These are phyloP conservation scores for Trichoderma reesei DNA, from an alignment of 495 filamentous ascomycete species.

Conservation along the genomic window DNA sequence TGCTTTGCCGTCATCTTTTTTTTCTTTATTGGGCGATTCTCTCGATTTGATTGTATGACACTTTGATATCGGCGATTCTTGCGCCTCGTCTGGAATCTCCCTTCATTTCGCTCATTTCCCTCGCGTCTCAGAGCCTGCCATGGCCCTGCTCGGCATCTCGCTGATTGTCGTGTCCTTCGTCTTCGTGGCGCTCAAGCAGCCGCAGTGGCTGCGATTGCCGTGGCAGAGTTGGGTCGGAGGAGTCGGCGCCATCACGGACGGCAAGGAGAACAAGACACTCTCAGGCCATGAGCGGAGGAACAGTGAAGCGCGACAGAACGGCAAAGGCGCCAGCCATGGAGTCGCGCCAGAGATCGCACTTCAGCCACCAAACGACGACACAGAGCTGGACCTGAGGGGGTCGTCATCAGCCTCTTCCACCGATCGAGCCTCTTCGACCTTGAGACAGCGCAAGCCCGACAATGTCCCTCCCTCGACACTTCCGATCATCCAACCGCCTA, in stretches of 20 bases:
- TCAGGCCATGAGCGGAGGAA: not conserved
- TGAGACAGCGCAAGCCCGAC: slow-evolving; percentile 10
- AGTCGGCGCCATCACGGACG: slow-evolving; percentile 10
- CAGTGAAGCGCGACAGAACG: not conserved
- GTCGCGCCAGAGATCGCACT: too few relatives aligned
- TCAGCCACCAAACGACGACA: too few relatives aligned
- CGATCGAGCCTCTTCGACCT: not conserved
- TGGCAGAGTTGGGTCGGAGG: slow-evolving; percentile 17
- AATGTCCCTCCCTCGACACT: slow-evolving; percentile 13
- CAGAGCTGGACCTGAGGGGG: not conserved
- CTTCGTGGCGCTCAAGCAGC: slow-evolving; percentile 38
- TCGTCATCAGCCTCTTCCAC: not conserved
- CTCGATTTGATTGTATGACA: too few relatives aligned
- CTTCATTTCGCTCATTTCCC: not conserved
- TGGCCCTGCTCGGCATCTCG: slow-evolving; percentile 45
- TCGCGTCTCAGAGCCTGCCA: slow-evolving; percentile 17
- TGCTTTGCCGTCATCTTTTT: not conserved
- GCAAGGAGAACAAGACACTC: not conserved
- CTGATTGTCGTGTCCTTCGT: slow-evolving; percentile 45
- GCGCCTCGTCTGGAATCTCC: not conserved
- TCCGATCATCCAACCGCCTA: slow-evolving; percentile 10
- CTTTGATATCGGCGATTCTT: not conserved
- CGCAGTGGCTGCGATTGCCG: slow-evolving; percentile 26
- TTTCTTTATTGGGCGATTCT: too few relatives aligned
- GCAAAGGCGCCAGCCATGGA: not conserved